A percentile compares a stretch with the other conserved stretches of the same genome.
phyloP scores from a whole-genome alignment of 2,329 filamentous ascomycete species.

The Ophiocordyceps camponoti-rufipedis region DNA sequence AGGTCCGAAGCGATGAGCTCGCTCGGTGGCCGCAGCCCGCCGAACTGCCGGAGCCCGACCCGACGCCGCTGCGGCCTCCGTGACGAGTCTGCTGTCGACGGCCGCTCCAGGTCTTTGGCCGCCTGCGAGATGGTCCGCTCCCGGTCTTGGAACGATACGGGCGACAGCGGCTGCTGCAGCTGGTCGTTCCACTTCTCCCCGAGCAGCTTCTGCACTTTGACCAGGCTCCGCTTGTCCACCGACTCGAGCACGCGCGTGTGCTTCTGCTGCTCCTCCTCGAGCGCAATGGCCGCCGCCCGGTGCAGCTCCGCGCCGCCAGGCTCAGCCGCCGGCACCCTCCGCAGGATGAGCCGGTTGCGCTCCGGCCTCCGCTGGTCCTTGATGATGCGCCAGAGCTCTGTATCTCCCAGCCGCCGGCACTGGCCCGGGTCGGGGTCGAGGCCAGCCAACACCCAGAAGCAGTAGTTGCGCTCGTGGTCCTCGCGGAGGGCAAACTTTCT shows the following conservation, averaged over 20 bases:
- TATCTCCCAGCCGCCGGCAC: slow-evolving; percentile 68
- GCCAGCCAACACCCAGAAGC: slow-evolving; percentile 84
- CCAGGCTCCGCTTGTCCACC: slow-evolving; percentile 59
- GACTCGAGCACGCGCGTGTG: slow-evolving; percentile 44
- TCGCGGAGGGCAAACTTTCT: slow-evolving; percentile 78
- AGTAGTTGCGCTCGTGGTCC: slow-evolving; percentile 86
- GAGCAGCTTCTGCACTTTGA: slow-evolving; percentile 76
- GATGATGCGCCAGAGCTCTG: slow-evolving; percentile 79
- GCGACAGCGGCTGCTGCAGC: slow-evolving; percentile 71
- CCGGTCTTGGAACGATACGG: slow-evolving; percentile 52
- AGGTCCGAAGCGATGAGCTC: slow-evolving; percentile 94
- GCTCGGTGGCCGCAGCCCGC: slow-evolving; percentile 81
- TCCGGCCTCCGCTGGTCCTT: slow-evolving; percentile 73
- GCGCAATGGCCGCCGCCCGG: slow-evolving; percentile 72
- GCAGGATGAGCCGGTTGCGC: slow-evolving; percentile 73
- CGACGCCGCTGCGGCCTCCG: slow-evolving; percentile 26
- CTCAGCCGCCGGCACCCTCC: slow-evolving; percentile 83
- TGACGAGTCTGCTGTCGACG: slow-evolving; percentile 27
- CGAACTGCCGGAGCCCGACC: slow-evolving; percentile 58
- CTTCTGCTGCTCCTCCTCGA: slow-evolving; percentile 66
- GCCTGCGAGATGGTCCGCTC: slow-evolving; percentile 47
- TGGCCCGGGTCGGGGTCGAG: slow-evolving; percentile 65
- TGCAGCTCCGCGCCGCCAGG: slow-evolving; percentile 76
- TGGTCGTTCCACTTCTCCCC: slow-evolving; percentile 73
- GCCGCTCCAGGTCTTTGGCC: slow-evolving; percentile 38